Percentiles rank a stretch among this genome's conserved stretches.
These are phyloP conservation scores for Candida insectalens DNA, from an alignment of 805 yeast genomes.

Conservation along the genomic window DNA sequence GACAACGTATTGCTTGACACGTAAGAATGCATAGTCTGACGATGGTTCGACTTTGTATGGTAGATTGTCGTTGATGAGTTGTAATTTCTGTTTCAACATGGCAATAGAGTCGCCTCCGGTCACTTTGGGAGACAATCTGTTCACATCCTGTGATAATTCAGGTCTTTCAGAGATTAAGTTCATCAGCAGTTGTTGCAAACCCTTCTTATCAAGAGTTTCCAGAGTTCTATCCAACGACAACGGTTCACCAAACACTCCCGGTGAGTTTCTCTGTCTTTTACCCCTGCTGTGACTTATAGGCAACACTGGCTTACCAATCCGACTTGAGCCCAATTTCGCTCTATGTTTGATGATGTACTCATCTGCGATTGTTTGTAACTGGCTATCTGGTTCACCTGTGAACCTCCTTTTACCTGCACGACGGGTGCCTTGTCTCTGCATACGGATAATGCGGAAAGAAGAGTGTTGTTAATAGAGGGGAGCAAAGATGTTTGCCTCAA, in stretches of 20 bases:
- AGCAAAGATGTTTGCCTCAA: background rate
- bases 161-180: conserved; percentile 53
- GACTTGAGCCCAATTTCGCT: no score
- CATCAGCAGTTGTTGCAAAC: conserved; percentile 42
- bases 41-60: conserved; percentile 71
- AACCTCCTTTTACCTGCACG: background rate
- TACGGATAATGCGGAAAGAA: background rate
- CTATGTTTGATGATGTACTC: no score
- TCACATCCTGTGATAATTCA: conserved; percentile 43
- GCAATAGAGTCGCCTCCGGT: conserved; percentile 41
- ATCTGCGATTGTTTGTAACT: background rate
- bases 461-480: background rate
- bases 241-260: conserved; percentile 41
- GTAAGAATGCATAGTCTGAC: conserved; percentile 66
- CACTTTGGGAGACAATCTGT: conserved; percentile 47
- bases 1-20: conserved; percentile 58
- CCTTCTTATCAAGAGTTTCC: conserved; percentile 54
- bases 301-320: no score
- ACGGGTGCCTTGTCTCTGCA: background rate
- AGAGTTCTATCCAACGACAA: conserved; percentile 56
- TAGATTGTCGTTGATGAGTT: conserved; percentile 35
- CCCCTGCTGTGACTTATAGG: background rate
- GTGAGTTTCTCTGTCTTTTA: conserved; percentile 26
- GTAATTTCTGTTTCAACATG: conserved; percentile 36
- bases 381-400: background rate